Percentiles rank a stretch among this genome's conserved stretches.
Evolutionary conservation across 257 asterid genomes (phyloP).

Genomic region (Solanum chaucha): DNA sequence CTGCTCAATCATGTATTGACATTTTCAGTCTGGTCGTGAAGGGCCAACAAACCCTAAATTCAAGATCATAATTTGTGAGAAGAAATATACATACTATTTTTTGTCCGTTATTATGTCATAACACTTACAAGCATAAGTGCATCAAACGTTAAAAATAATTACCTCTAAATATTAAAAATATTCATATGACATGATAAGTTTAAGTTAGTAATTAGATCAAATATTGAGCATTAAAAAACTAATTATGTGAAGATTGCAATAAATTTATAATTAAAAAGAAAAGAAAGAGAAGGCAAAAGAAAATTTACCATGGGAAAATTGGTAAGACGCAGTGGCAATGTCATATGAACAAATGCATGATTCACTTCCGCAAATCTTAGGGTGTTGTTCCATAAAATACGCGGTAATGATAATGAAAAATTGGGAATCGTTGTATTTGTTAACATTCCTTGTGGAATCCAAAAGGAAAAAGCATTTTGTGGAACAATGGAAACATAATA

Average conservation of each 20-base stretch:
- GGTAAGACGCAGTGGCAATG: too few relatives aligned
- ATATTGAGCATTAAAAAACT: neutral
- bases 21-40: too few relatives aligned
- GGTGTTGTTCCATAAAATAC: too few relatives aligned
- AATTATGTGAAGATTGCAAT: neutral
- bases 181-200: neutral
- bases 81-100: too few relatives aligned
- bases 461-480: neutral
- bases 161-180: neutral
- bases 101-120: too few relatives aligned
- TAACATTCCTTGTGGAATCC: neutral
- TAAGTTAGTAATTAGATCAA: neutral
- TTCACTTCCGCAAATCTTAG: too few relatives aligned
- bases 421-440: neutral
- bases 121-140: too few relatives aligned
- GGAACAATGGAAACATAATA: neutral
- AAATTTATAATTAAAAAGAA: neutral
- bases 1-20: too few relatives aligned
- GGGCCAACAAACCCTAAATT: too few relatives aligned
- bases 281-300: neutral
- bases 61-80: too few relatives aligned
- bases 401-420: neutral
- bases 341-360: too few relatives aligned
- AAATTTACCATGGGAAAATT: too few relatives aligned
- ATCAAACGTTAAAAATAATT: neutral